These are phyloP conservation scores for Mucor sp. DNA, from an alignment of 371 early-diverging fungal genomes.

Conservation along the genomic window DNA sequence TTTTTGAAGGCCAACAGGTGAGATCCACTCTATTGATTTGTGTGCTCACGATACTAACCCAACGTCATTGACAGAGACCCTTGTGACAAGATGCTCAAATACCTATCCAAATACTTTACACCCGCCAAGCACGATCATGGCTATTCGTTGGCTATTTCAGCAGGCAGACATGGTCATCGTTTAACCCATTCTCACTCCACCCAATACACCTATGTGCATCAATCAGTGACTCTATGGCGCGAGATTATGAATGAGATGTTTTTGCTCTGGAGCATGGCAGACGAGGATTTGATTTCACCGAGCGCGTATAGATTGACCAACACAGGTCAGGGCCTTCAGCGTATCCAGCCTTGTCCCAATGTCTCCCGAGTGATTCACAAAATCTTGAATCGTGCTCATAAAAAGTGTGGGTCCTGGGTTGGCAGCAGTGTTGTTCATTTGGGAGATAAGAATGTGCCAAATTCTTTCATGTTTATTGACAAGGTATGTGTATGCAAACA, in stretches of 20 bases:
- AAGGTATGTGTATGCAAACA: constrained; percentile 46
- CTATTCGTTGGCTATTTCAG: constrained; percentile 84
- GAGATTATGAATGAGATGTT: constrained; percentile 97
- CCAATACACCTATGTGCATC: constrained; percentile 92
- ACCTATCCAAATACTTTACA: constrained; percentile 70
- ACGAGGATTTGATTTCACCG: constrained; percentile 79
- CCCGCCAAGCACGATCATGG: constrained; percentile 58
- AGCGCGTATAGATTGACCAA: constrained; percentile 88
- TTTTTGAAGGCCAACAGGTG: constrained; percentile 84
- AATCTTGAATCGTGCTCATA: constrained; percentile 84
- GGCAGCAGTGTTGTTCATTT: constrained; percentile 95
- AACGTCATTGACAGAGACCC: constrained; percentile 70
- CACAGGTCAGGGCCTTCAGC: constrained; percentile 96
- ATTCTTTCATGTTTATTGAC: constrained; percentile 96
- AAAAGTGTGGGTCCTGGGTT: constrained; percentile 84
- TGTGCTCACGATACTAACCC: background rate
- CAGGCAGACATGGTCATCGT: constrained; percentile 86
- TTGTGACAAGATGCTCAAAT: constrained; percentile 90
- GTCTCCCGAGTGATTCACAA: constrained; percentile 85
- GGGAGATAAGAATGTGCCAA: constrained; percentile 92
- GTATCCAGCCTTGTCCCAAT: constrained; percentile 80
- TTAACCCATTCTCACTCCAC: constrained; percentile 89
- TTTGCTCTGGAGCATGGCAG: constrained; percentile 91
- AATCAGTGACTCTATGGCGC: constrained; percentile 92
- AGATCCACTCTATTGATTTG: background rate